These are phyloP conservation scores for Chaetomium cochliodes DNA, from an alignment of 495 filamentous ascomycete species.

Conservation along the genomic window DNA sequence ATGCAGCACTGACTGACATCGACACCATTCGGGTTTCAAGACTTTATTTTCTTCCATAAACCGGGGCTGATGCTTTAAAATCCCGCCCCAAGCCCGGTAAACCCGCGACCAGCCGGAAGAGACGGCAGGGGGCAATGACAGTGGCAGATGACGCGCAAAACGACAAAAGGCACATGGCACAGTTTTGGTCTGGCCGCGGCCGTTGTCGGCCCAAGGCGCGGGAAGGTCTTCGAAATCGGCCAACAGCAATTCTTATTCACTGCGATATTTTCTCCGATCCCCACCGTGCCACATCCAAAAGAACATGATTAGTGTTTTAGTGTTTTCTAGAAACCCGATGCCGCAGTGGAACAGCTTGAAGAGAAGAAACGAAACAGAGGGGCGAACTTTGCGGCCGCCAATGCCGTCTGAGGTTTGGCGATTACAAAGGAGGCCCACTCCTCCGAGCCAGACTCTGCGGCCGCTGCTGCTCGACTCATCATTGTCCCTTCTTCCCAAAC, in stretches of 20 bases:
- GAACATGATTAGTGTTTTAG: constrained; percentile 1
- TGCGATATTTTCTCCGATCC: constrained; percentile 21
- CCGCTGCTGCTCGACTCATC: constrained; percentile 15
- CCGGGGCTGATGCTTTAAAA: neutral
- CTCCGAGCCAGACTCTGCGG: constrained; percentile 5
- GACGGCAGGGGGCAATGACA: too few species aligned
- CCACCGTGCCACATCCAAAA: constrained; percentile 12
- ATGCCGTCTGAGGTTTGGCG: constrained; percentile 10
- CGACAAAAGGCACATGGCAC: neutral
- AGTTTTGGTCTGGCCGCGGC: neutral
- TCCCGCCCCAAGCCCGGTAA: neutral
- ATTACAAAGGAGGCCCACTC: constrained; percentile 23
- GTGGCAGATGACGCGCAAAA: neutral
- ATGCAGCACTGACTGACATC: too few species aligned
- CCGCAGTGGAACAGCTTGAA: constrained; percentile 6
- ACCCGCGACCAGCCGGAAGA: neutral
- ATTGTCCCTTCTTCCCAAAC: constrained; percentile 1
- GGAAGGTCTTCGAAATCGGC: neutral
- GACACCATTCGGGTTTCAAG: neutral
- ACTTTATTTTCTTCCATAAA: neutral
- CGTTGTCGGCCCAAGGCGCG: constrained; percentile 15
- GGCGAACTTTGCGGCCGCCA: constrained; percentile 18
- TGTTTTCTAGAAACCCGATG: constrained; percentile 15
- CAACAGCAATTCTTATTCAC: constrained; percentile 13
- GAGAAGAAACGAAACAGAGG: neutral